These are phyloP conservation scores for Xylaria scruposa DNA, from an alignment of 495 filamentous ascomycete species.

Conservation along the genomic window DNA sequence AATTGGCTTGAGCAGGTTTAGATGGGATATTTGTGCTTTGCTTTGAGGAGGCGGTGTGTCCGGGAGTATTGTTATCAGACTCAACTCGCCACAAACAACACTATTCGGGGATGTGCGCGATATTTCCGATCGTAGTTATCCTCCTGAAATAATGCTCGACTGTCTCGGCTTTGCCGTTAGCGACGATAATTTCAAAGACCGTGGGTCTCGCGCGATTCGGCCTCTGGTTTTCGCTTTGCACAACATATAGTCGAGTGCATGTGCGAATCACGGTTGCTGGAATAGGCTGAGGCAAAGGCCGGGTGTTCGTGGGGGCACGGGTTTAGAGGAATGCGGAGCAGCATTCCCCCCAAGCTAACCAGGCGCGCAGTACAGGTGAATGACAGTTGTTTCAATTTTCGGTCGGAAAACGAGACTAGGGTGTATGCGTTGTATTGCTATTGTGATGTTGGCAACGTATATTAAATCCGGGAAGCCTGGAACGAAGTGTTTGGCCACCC, in stretches of 20 bases:
- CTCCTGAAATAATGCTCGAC: neutral
- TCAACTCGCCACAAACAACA: neutral
- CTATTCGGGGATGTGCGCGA: conserved; percentile 12
- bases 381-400: neutral
- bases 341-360: neutral
- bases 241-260: neutral
- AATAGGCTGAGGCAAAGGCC: neutral
- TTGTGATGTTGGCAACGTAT: conserved; percentile 2
- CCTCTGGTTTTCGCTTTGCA: neutral
- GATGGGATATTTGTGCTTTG: neutral
- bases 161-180: neutral
- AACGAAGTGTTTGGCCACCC: neutral
- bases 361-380: neutral
- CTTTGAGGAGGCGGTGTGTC: conserved; percentile 21
- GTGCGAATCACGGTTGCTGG: neutral
- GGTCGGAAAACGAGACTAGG: neutral
- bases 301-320: conserved; percentile 6
- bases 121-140: conserved; percentile 9
- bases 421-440: neutral
- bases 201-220: neutral
- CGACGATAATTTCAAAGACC: neutral
- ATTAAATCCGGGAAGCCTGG: neutral
- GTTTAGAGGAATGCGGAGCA: conserved; percentile 18
- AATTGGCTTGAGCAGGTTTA: neutral
- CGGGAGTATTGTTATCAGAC: neutral